Base-by-base conservation (phyloP, 305 asterid species). In the Caryopteris hybrid region DNA sequence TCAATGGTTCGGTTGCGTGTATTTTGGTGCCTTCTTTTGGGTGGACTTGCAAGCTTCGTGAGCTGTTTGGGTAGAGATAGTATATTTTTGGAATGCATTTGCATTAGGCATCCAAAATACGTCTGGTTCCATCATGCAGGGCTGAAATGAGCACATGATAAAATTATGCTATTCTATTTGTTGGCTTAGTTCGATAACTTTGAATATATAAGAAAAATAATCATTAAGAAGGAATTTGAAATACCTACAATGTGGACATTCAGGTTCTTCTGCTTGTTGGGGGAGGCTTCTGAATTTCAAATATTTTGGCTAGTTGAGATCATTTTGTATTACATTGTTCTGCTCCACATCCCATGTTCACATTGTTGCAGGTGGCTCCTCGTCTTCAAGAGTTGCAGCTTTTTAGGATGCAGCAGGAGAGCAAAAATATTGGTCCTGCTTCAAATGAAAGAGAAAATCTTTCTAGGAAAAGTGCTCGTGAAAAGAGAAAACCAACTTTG, bases 301-400 rank as follows among this genome's bases (percentile, higher is more conserved):
- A 13, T 62, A 42, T 48, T 38, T 70, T 47, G 17, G 39, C 58
- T 53, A 18, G 14, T 55, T 20, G 18, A 14, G 55, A 39, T 13
- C 52, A 52, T 60, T 39, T 34, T 17, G 10, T 61, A 55, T 43
- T 66, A 38, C 68, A 53, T 34, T 51, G 42, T 66, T 36, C 38
- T 46, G 43, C 17, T 29, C 8, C 31, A 38, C 41, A 43, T 57
- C 61, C 68, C 43, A 38, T 80, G 45, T 46, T 60, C 54, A 43
- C 47, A 7, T 46, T 64, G 64, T 79, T 71, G 71, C 81, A 94
- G 99, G 95, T 91, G 67, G 76, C 92, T 77, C 97, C 97, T 77
- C 96, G 96, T 68, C 88, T 91, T 53, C 91, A 85, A 77, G 99
- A 91, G 74, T 87, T 91, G 72, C 96, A 87, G 77, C 65, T 86